These are phyloP conservation scores for Sorghum bicolor DNA, from an alignment of 176 grass and related monocot genomes.

Conservation along the genomic window Sorghum_bicolor_NCBIv3 NC_012879.2:56959001-56959500, in stretches of 20 bases:
- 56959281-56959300: slow-evolving; percentile 50
- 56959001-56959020: neutral
- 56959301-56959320: slow-evolving; percentile 62
- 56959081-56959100: slow-evolving; percentile 39
- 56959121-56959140: slow-evolving; percentile 83
- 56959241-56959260: slow-evolving; percentile 53
- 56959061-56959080: slow-evolving; percentile 39
- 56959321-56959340: slow-evolving; percentile 54
- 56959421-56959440: slow-evolving; percentile 49
- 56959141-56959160: slow-evolving; percentile 71
- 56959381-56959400: slow-evolving; percentile 58
- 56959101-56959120: slow-evolving; percentile 65
- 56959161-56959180: slow-evolving; percentile 51
- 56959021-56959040: neutral
- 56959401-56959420: slow-evolving; percentile 42
- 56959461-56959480: slow-evolving; percentile 51
- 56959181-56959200: slow-evolving; percentile 43
- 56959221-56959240: slow-evolving; percentile 46
- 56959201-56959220: slow-evolving; percentile 47
- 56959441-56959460: slow-evolving; percentile 66
- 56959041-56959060: slow-evolving; percentile 51
- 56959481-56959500: slow-evolving; percentile 58
- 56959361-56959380: slow-evolving; percentile 46
- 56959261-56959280: slow-evolving; percentile 45
- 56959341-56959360: slow-evolving; percentile 42